phyloP scores from a whole-genome alignment of 2,329 filamentous ascomycete genomes.

The Pseudomassariella vexata region DNA sequence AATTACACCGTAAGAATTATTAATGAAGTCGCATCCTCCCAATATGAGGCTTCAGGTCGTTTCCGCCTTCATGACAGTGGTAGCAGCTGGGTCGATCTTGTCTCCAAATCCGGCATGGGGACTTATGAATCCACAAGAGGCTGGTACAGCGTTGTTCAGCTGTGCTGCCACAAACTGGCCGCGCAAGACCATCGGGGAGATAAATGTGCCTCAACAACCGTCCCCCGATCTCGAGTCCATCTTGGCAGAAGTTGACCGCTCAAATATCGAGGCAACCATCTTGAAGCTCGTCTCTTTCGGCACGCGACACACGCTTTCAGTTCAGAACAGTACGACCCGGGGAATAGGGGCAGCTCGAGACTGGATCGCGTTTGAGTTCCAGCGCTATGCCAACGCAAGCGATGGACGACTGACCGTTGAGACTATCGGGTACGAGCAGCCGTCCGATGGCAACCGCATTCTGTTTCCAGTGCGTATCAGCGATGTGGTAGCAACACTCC shows the following conservation, averaged over 20 bases:
- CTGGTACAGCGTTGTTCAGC: too few species aligned
- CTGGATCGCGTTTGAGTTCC: conserved; percentile 48
- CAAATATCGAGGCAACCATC: conserved; percentile 43
- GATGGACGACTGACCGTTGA: conserved; percentile 45
- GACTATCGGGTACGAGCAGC: conserved; percentile 45
- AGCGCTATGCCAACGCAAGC: conserved; percentile 36
- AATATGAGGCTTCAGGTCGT: too few species aligned
- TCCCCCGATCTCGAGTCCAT: conserved; percentile 19
- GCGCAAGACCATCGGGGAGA: conserved; percentile 16
- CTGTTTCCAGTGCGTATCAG: conserved; percentile 45
- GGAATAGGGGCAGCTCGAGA: conserved; percentile 53
- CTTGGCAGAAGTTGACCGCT: conserved; percentile 26
- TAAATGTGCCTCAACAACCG: conserved; percentile 20
- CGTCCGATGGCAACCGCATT: conserved; percentile 35
- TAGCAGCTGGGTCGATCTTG: too few species aligned
- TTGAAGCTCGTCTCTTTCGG: conserved; percentile 49
- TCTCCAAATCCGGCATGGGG: too few species aligned
- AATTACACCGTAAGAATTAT: too few species aligned
- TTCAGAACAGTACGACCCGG: conserved; percentile 40
- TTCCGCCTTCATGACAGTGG: too few species aligned
- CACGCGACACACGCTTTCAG: conserved; percentile 50
- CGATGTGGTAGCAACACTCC: conserved; percentile 46
- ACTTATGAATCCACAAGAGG: too few species aligned
- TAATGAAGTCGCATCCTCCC: too few species aligned
- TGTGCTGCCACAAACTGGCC: conserved; percentile 23